Evolutionary conservation across 2,329 filamentous ascomycete genomes (phyloP).

Genomic region (Botrytis tulipae): DNA sequence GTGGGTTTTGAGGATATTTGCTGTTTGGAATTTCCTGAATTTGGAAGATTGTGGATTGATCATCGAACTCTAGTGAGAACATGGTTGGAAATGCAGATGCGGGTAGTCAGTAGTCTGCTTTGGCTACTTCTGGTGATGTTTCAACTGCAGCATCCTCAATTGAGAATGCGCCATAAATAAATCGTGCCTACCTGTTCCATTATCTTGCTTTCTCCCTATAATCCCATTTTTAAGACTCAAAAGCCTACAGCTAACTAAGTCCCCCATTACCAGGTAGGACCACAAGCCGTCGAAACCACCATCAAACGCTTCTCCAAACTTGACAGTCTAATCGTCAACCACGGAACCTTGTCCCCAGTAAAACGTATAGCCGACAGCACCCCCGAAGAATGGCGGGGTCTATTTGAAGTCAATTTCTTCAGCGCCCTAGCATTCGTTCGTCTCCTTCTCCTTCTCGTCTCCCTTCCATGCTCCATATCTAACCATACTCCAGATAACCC

Average conservation of each 20-base stretch:
- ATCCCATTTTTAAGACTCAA: too few species aligned
- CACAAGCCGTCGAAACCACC: constrained; percentile 63
- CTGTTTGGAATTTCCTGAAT: not conserved
- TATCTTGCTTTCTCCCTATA: not conserved
- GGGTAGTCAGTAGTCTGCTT: not conserved
- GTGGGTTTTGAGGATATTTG: constrained; percentile 39
- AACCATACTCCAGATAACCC: constrained; percentile 49
- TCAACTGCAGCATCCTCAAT: not conserved
- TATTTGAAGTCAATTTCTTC: constrained; percentile 85
- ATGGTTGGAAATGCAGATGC: not conserved
- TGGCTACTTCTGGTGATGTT: not conserved
- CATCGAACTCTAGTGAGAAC: not conserved
- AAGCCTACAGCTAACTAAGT: not conserved
- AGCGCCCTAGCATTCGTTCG: constrained; percentile 75
- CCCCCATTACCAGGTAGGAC: constrained; percentile 44
- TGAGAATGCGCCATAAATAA: not conserved
- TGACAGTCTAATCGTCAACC: constrained; percentile 84
- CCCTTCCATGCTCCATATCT: constrained; percentile 18
- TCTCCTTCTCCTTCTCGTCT: constrained; percentile 12
- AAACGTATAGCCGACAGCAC: constrained; percentile 65
- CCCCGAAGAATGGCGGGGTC: constrained; percentile 70
- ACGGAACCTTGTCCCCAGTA: constrained; percentile 77
- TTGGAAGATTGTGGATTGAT: not conserved
- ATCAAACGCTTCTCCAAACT: constrained; percentile 66
- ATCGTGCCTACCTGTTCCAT: not conserved